Conservation (phyloP, 192 early-diverging fungal species). For the Jimgerdemannia lactiflua region DNA sequence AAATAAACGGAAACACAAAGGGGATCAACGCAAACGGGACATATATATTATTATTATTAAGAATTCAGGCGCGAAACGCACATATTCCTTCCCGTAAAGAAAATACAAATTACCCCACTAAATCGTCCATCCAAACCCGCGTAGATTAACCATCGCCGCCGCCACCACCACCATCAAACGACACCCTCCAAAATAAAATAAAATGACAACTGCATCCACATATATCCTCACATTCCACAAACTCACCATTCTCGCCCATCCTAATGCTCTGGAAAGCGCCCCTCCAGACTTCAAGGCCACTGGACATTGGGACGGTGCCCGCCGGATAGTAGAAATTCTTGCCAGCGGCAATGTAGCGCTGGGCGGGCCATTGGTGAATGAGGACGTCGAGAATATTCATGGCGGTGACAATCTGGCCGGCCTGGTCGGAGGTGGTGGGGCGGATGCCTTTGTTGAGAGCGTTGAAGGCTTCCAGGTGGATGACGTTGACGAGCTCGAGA, state of each 20-base stretch:
- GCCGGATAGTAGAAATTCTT: neutral
- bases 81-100: no score
- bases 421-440: neutral
- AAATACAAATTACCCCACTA: no score
- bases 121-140: no score
- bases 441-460: neutral
- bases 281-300: neutral
- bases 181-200: no score
- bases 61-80: no score
- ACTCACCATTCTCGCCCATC: neutral
- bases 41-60: no score
- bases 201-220: no score
- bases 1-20: neutral
- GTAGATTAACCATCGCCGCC: no score
- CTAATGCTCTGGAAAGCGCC: neutral
- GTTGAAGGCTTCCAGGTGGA: neutral
- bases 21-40: no score
- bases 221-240: neutral
- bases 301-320: neutral
- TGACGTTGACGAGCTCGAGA: neutral
- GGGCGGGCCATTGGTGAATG: neutral
- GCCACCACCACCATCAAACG: no score
- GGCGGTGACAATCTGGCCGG: neutral
- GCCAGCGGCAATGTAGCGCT: neutral
- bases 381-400: neutral